Conservation (phyloP, 2,329 filamentous ascomycete genomes). For the Periconia digitata region DNA sequence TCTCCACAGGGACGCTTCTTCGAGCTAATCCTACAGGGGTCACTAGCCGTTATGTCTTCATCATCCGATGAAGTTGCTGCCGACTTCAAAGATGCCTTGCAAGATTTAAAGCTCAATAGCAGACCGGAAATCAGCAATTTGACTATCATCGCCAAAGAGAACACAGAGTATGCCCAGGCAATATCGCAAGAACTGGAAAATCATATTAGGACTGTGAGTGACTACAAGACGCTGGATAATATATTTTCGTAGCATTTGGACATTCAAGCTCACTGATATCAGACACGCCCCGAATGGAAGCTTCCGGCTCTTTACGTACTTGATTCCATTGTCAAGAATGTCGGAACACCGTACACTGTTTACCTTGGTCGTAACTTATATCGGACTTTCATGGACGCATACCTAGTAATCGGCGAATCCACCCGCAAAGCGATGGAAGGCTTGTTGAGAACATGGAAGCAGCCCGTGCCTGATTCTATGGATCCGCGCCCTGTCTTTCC, state of each 20-base stretch:
- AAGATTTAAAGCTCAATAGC: slow-evolving; percentile 88
- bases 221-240: neutral
- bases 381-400: slow-evolving; percentile 94
- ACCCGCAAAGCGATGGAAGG: slow-evolving; percentile 93
- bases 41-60: slow-evolving; percentile 62
- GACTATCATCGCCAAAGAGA: slow-evolving; percentile 96
- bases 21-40: neutral
- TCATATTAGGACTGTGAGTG: slow-evolving; percentile 90
- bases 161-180: slow-evolving; percentile 90
- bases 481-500: slow-evolving; percentile 92
- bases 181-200: slow-evolving; percentile 89
- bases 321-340: slow-evolving; percentile 98
- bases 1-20: slow-evolving; percentile 9
- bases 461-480: slow-evolving; percentile 89
- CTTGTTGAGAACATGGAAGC: slow-evolving; percentile 97
- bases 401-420: slow-evolving; percentile 79
- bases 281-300: slow-evolving; percentile 88
- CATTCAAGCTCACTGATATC: slow-evolving; percentile 44
- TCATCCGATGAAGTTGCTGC: slow-evolving; percentile 84
- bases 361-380: slow-evolving; percentile 93
- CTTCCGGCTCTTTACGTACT: slow-evolving; percentile 95
- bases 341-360: slow-evolving; percentile 94
- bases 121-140: slow-evolving; percentile 96
- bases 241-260: neutral
- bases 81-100: slow-evolving; percentile 90